Base-by-base conservation (phyloP, 768 basidiomycete species). In the Boletus reticulatus region DNA sequence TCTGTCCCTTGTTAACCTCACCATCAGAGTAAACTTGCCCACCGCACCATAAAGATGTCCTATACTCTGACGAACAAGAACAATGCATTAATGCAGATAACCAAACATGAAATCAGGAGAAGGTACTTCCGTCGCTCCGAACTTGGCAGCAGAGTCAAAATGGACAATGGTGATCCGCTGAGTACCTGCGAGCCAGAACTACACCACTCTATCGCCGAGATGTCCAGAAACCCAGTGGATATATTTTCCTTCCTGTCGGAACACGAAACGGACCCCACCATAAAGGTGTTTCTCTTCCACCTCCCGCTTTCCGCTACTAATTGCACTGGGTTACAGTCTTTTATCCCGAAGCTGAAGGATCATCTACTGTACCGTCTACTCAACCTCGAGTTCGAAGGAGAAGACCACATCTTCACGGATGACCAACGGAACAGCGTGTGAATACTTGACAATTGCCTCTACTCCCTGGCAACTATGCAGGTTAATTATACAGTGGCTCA, bases 21-120 rank as follows among this genome's bases (percentile, higher is more conserved):
- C n/a, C 6, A 8, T 9, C n/a, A 78, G 77, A 70, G 73, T 14
- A 76, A 78, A 62, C 66, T 71, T 0, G 67, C 73, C 29, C 77
- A 80, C 50, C 51, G 63, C 0, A 44, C 29, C 0, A 58, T 76
- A 20, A 80, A 82, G 56, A 57, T 54, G 0, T 57, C 73, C 14
- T 80, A 79, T 46, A 52, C 44, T 0, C 48, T 63, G 2, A 76
- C 72, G 0, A 78, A 76, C 60, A 78, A 77, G 56, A 66, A 60
- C 1, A 46, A 71, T n/a, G 56, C 60, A 4, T 36, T 46, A 0
- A 37, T 43, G 1, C 72, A 77, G 43, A 73, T 80, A 43, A 63
- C 69, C 0, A 53, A 58, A 7, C 62, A 63, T 0, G 53, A 67
- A 20, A 45, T 48, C 3, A 58, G 67, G 20, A 37, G 60, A 45